Base-by-base conservation (phyloP, 495 filamentous ascomycete genomes). In the Podospora pseudopauciseta region DNA sequence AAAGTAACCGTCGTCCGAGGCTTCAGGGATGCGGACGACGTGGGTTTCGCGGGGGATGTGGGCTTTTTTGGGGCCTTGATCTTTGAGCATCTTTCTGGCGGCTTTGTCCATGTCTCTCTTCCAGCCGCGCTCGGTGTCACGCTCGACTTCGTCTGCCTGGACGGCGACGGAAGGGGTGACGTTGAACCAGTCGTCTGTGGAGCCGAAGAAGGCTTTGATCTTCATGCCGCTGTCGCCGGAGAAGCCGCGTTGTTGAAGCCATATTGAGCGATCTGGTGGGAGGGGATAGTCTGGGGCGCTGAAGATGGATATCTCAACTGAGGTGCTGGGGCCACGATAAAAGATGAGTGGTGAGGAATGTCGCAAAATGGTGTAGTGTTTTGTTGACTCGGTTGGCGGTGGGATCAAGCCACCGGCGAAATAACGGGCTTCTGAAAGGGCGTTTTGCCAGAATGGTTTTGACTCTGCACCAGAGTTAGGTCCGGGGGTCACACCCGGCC, bases 181-280 rank as follows among this genome's bases (percentile, higher is more conserved):
- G 65, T 91, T 81, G 1, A 91, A 72, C 89, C 89, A 91, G 76
- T 78, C 79, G 19, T 82, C 78, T 54, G 83, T 85, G 0, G 83
- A 76, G 19, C 84, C 83, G 18, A 90, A 72, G 9, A 89, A 71
- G 2, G 87, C 82, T 72, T 89, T 90, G 34, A 87, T 77, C 27
- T 83, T 81, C 88, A 91, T 90, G 23, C 89, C 89, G 19, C 86
- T 86, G 69, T 89, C 89, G 7, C 89, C 89, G 0, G 85, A 85
- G 82, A 85, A 90, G 19, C 89, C 89, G 64, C 86, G 87, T 71
- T 81, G 83, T 74, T 91, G 89, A 44, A 91, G 73, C 86, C 87
- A 91, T 44, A 90, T 75, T 7, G 84, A 86, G 53, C 88, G 86
- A 55, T 86, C 82, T 1, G 75, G 44, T 1, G 88, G 88, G 4